Conservation (phyloP, 73 alveolate genomes). For the Tetrahymena malaccensis region DNA sequence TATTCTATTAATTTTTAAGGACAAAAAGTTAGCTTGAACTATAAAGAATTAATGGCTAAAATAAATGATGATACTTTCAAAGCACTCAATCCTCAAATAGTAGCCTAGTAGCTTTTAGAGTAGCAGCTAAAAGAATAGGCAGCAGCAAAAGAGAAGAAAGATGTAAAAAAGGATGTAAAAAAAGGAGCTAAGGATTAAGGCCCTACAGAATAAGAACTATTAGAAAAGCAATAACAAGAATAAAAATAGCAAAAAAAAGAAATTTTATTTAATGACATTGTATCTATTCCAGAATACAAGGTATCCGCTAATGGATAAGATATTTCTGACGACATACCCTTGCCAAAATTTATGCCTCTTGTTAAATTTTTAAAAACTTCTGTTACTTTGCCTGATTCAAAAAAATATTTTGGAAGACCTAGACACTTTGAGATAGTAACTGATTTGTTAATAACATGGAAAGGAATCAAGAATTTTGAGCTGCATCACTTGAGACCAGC, state of each 20-base stretch:
- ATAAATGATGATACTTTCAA: background rate
- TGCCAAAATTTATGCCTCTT: background rate
- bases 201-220: background rate
- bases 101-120: background rate
- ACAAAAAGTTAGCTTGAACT: background rate
- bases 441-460: slow-evolving; percentile 33
- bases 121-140: slow-evolving; percentile 19
- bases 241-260: background rate
- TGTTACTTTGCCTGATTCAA: background rate
- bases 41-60: slow-evolving; percentile 27
- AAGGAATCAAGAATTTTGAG: slow-evolving; percentile 11
- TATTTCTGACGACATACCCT: slow-evolving; percentile 4
- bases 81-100: slow-evolving; percentile 17
- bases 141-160: slow-evolving; percentile 3
- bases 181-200: slow-evolving; percentile 22
- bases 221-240: background rate
- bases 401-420: slow-evolving; percentile 13
- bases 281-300: background rate
- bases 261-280: background rate
- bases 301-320: background rate
- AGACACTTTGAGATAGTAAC: slow-evolving; percentile 7
- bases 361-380: slow-evolving; percentile 5
- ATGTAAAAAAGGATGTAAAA: background rate
- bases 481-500: slow-evolving; percentile 16
- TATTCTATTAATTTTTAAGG: slow-evolving; percentile 21